Evolutionary conservation across 2,329 filamentous ascomycete genomes (phyloP), one percentile per base, ranked within the genome.

Genomic region (Ophiostoma pallidulum): DNA sequence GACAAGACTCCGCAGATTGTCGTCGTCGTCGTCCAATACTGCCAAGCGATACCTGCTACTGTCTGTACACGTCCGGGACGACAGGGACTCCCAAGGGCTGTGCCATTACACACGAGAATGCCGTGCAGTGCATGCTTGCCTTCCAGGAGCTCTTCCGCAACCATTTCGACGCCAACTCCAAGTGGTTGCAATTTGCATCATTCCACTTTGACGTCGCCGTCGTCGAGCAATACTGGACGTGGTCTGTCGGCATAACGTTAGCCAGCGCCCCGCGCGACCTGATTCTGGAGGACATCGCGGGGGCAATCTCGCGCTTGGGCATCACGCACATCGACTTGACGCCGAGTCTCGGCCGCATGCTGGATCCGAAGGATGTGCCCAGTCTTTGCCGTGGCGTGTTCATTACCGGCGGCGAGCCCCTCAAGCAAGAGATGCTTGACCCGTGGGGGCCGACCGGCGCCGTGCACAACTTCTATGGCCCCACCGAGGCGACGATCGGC

Each of bases 141-240:
- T 96, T 96, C 61, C 82, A 87, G 57, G 70, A 80, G 26, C 72
- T 96, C 0, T 95, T 96, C 59, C 64, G 66, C 5, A 79, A 75
- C 0, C 84, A 87, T 57, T 94, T 88, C 86, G 74, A 84, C 35
- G 58, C 70, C 0, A 60, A 75, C 0, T 47, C 49, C 0, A 78
- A 84, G 49, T 96, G 88, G 83, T 71, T 96, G 1, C 91, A 96
- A 59, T 96, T 96, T 59, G 91, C 91, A 1, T 90, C 88, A 0
- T 87, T 95, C 48, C 91, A 95, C 62, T 96, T 96, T 52, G 91
- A 96, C 57, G 90, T 96, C 4, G 92, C 86, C 2, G 85, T 96
- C 0, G 72, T 96, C 0, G 90, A 96, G 60, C 90, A 95, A 58
- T 96, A 91, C 62, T 96, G 88, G 88, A 92, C 83, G 49, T 96